These are phyloP conservation scores for Chalciporus pseudorubinellus DNA, from an alignment of 768 basidiomycete species.

Conservation along the genomic window DNA sequence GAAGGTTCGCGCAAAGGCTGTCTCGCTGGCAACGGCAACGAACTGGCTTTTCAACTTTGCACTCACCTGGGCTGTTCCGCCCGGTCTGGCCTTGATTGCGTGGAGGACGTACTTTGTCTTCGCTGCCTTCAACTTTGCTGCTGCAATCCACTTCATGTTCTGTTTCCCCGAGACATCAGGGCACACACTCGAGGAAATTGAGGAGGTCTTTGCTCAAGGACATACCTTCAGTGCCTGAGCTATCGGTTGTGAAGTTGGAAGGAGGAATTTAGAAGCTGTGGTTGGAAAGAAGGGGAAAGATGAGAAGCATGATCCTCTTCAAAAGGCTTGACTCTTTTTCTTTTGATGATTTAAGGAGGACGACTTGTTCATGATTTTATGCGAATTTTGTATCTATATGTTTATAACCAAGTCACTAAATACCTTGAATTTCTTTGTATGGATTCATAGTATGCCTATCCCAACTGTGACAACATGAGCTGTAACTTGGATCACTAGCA, in stretches of 20 bases:
- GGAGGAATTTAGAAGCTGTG: slow-evolving; percentile 57
- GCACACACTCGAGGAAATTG: slow-evolving; percentile 73
- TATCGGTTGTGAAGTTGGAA: slow-evolving; percentile 58
- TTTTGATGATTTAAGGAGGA: background rate
- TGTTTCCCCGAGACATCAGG: slow-evolving; percentile 79
- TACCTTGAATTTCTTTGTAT: no score
- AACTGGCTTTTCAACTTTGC: slow-evolving; percentile 75
- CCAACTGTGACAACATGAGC: no score
- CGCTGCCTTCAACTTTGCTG: slow-evolving; percentile 72
- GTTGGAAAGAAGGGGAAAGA: slow-evolving; percentile 17
- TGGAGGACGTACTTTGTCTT: slow-evolving; percentile 81
- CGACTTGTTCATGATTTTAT: background rate
- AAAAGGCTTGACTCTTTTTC: slow-evolving; percentile 2
- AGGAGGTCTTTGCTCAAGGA: slow-evolving; percentile 71
- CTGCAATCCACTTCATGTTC: slow-evolving; percentile 70
- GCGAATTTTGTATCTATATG: no score
- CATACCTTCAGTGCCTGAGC: slow-evolving; percentile 72
- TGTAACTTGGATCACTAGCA: no score
- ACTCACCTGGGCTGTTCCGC: slow-evolving; percentile 73
- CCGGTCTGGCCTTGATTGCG: slow-evolving; percentile 61
- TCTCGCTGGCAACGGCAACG: slow-evolving; percentile 39
- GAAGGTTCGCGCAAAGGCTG: slow-evolving; percentile 65
- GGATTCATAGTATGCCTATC: no score
- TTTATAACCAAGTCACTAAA: no score
- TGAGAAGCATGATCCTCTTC: slow-evolving; percentile 8